Percentiles rank a stretch among this genome's conserved stretches.
phyloP scores from a whole-genome alignment of 1,139 yeast species.

The Kurtzmaniella quercitrusa region DNA sequence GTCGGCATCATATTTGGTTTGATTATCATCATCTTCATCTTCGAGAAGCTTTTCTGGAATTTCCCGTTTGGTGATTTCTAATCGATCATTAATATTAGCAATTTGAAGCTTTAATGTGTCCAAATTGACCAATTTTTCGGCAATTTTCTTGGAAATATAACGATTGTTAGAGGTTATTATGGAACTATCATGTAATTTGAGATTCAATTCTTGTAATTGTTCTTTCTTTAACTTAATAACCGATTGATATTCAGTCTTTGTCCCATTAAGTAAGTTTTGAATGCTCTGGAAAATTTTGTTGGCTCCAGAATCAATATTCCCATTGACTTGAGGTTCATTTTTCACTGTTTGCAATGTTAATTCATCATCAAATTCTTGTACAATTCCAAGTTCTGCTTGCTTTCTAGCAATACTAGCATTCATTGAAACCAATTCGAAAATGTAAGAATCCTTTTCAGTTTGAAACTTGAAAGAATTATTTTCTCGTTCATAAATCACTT shows the following conservation, averaged over 20 bases:
- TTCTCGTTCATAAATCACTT: constrained; percentile 17
- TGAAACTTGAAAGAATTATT: constrained; percentile 7
- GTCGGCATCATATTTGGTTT: constrained; percentile 62
- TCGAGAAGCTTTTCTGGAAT: constrained; percentile 12
- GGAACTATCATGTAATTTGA: constrained; percentile 39
- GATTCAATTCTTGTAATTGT: constrained; percentile 35
- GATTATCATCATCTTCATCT: constrained; percentile 14
- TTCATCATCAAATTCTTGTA: constrained; percentile 8
- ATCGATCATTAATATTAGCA: constrained; percentile 38
- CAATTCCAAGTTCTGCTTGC: constrained; percentile 21
- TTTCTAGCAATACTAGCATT: constrained; percentile 31
- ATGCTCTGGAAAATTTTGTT: constrained; percentile 37
- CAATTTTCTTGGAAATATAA: constrained; percentile 33
- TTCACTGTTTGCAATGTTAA: background rate
- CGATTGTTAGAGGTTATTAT: constrained; percentile 44
- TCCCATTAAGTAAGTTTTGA: constrained; percentile 35
- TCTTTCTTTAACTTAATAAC: constrained; percentile 33
- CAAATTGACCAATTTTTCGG: constrained; percentile 32
- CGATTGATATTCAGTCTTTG: constrained; percentile 38
- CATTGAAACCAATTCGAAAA: constrained; percentile 33
- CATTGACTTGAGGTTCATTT: constrained; percentile 3
- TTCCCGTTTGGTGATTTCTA: constrained; percentile 25
- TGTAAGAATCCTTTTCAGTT: constrained; percentile 21
- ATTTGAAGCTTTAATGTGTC: constrained; percentile 44
- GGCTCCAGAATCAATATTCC: constrained; percentile 17